Evolutionary conservation across 306 rosid genomes (phyloP), one percentile per base, ranked within the genome.

Genomic region (Gleditsia sinensis): DNA sequence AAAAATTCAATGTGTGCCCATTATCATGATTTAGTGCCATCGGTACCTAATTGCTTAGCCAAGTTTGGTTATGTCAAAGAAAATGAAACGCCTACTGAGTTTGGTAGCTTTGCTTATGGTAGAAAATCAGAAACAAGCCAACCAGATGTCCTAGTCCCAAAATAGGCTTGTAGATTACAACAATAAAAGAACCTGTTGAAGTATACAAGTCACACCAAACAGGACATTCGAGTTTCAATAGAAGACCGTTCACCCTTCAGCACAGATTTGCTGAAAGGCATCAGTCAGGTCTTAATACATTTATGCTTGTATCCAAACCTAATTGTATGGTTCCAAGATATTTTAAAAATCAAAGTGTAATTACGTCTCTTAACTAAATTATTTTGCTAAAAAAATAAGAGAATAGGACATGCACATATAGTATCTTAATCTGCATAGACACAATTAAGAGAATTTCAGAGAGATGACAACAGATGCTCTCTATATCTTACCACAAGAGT

Each of bases 251-350:
- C 50, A 49, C 34, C 53, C 40, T 50, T 60, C 4, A 43, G 54
- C 17, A 32, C 13, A 65, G 46, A 19, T 61, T 34, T 7, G 24
- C 17, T 24, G 46, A 56, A 23, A 34, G 23, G 36, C 32, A 57
- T 25, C 9, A 68, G 20, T 74, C 42, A 80, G 37, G n/a, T 65
- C 17, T 4, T 27, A 51, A 70, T 40, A 61, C n/a, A 32, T 16
- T 16, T 1, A n/a, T 6, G 75, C n/a, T 37, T 45, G 58, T 61
- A 67, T 54, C 23, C 58, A 70, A 70, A 37, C 54, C 50, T 13
- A 69, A 45, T 62, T 51, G 50, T 19, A 49, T 17, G 7, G 55
- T 39, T 48, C 57, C 21, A 19, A 20, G 49, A 13, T 48, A 67
- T 67, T 39, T 49, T 53, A 20, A 37, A 56, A 40, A 30, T 16